phyloP scores from a whole-genome alignment of 2,329 filamentous ascomycete genomes.

The Ophiostoma sp. region DNA sequence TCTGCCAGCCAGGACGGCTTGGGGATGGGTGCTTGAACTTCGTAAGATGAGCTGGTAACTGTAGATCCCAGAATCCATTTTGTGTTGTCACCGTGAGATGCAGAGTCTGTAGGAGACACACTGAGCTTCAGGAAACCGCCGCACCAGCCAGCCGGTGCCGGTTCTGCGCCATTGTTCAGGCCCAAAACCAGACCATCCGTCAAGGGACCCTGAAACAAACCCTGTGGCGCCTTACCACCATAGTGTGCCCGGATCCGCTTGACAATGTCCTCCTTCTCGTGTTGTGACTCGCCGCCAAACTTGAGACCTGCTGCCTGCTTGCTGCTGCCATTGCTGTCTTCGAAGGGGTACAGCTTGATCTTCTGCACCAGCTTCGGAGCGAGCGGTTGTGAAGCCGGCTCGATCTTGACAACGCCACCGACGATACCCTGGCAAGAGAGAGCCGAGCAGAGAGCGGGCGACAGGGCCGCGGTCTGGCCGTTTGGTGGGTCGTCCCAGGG shows the following conservation, averaged over 20 bases:
- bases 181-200: slow-evolving; percentile 84
- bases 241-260: slow-evolving; percentile 74
- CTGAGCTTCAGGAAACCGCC: slow-evolving; percentile 77
- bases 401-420: slow-evolving; percentile 83
- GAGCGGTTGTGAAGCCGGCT: slow-evolving; percentile 75
- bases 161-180: slow-evolving; percentile 53
- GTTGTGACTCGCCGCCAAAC: slow-evolving; percentile 84
- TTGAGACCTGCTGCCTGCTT: slow-evolving; percentile 62
- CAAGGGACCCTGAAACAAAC: slow-evolving; percentile 77
- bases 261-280: slow-evolving; percentile 74
- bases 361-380: slow-evolving; percentile 52
- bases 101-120: slow-evolving; percentile 45
- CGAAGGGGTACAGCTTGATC: slow-evolving; percentile 81
- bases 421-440: slow-evolving; percentile 73
- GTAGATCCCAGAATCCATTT: slow-evolving; percentile 73
- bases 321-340: slow-evolving; percentile 51
- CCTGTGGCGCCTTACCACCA: slow-evolving; percentile 55
- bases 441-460: slow-evolving; percentile 70
- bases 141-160: slow-evolving; percentile 57
- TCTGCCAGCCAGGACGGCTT: slow-evolving; percentile 58
- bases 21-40: slow-evolving; percentile 73
- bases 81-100: slow-evolving; percentile 40
- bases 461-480: slow-evolving; percentile 76
- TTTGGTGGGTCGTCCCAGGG: slow-evolving; percentile 88
- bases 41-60: slow-evolving; percentile 70